Percentiles rank a stretch among this genome's conserved stretches.
These are phyloP conservation scores for Plasmodium inui DNA, from an alignment of 169 alveolate genomes.

Conservation along the genomic window DNA sequence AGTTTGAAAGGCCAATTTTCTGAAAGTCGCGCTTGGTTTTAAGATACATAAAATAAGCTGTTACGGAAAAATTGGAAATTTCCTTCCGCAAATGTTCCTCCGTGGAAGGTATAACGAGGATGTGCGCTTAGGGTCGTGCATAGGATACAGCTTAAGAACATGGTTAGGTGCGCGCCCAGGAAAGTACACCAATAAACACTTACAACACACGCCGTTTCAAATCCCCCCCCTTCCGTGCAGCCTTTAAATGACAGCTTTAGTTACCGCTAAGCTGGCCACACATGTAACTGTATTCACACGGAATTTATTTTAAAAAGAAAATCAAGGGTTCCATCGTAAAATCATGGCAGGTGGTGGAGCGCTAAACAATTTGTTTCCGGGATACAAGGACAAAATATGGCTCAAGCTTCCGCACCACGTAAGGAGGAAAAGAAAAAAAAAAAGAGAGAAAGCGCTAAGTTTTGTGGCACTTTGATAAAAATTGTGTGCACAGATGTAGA, in stretches of 20 bases:
- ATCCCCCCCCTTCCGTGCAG: not conserved
- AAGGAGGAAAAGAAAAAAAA: conserved; percentile 37
- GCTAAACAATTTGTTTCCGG: conserved; percentile 88
- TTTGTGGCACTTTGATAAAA: not conserved
- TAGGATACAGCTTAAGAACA: not conserved
- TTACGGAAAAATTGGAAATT: not conserved
- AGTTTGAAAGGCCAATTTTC: not conserved
- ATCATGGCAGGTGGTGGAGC: conserved; percentile 90
- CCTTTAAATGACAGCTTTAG: conserved; percentile 41
- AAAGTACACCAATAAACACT: not conserved
- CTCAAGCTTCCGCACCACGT: conserved; percentile 86
- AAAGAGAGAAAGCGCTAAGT: not conserved
- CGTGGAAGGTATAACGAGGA: conserved; percentile 1
- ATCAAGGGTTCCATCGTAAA: not conserved
- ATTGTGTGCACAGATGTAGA: not conserved
- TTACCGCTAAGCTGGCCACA: not conserved
- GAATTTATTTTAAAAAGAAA: not conserved
- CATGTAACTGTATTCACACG: not conserved
- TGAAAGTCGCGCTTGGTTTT: not conserved
- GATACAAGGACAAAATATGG: conserved; percentile 91
- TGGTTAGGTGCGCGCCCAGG: not conserved
- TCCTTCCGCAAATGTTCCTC: conserved; percentile 8
- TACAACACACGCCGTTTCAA: not conserved
- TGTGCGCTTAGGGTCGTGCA: not conserved
- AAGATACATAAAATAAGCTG: not conserved